Evolutionary conservation across 1,284 basidiomycete genomes (phyloP).

Genomic region (Jaminaea rosea): DNA sequence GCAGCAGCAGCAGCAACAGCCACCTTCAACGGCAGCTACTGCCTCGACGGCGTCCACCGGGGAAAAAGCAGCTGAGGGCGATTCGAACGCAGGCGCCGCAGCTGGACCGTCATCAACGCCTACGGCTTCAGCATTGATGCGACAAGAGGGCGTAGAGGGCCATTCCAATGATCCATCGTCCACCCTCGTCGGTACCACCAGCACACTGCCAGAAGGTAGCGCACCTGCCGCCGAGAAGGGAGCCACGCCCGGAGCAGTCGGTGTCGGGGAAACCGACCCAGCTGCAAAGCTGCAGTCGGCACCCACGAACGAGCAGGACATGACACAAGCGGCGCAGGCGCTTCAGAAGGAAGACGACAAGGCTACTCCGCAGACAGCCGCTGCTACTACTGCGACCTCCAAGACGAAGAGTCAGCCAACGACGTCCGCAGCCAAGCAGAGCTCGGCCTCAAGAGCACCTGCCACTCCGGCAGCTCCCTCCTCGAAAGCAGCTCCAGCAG

Average conservation of each 20-base stretch:
- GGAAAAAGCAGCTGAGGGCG: neutral
- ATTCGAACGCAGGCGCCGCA: neutral
- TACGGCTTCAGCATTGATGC: neutral
- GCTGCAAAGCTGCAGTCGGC: no score
- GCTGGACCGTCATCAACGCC: neutral
- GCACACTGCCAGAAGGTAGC: neutral
- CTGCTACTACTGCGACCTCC: neutral
- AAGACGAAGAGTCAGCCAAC: neutral
- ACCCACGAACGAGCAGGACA: conserved; percentile 2
- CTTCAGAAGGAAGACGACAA: neutral
- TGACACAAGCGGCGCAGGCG: conserved; percentile 5
- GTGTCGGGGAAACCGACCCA: no score
- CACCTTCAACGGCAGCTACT: neutral
- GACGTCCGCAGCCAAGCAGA: neutral
- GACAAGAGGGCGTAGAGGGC: no score
- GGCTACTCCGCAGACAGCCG: neutral
- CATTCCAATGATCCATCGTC: conserved; percentile 9
- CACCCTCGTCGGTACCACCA: conserved; percentile 6
- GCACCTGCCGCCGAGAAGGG: neutral
- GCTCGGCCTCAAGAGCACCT: neutral
- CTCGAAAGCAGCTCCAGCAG: conserved; percentile 4
- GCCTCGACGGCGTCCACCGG: neutral
- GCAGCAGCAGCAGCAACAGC: neutral
- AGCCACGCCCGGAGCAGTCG: neutral
- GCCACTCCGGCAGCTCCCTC: conserved; percentile 4